Base-by-base conservation (phyloP, 345 rosid species). In the Boechera divaricarpa region DNA sequence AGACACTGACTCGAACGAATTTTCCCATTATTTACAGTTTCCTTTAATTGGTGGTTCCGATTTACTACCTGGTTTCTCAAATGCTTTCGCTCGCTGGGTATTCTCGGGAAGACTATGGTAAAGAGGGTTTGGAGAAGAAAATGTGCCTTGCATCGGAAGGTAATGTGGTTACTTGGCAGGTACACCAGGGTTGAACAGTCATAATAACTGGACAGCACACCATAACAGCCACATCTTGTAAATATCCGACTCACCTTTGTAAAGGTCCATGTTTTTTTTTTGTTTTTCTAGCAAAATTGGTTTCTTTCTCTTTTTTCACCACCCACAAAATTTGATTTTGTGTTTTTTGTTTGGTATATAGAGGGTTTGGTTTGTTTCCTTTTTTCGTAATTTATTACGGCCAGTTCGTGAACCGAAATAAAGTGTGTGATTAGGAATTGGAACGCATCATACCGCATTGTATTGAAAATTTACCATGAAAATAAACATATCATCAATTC, bases 21-120 rank as follows among this genome's bases (percentile, higher is more conserved):
- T 39, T 48, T 61, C 13, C 39, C 65, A 42, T 52, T 11, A 16
- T 44, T 8, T 18, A 53, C 64, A 79, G 82, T 36, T 53, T 54
- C 32, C 4, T 54, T 0, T 63, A 45, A 10, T 28, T 10, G 18
- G 21, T 47, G 51, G 15, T 72, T 10, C 72, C 7, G 64, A 48
- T 36, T 35, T 66, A 13, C 63, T 74, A 29, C 54, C 70, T 44
- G 82, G 82, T 15, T 79, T n/a, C 70, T 73, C 82, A 45, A 55
- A 79, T 52, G 55, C 18, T 3, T 79, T 79, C 54, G 47, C 61
- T 53, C 52, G n/a, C n/a, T 79, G 82, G 82, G 82, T 79, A 16
- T 38, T 5, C 31, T 36, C 36, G 16, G 82, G 66, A 55, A 73
- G 70, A 61, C 1, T 53, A 61, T 54, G 63, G 64, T 73, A 47